phyloP scores from a whole-genome alignment of 805 yeast species.

The Ogataea paradorogensis region DNA sequence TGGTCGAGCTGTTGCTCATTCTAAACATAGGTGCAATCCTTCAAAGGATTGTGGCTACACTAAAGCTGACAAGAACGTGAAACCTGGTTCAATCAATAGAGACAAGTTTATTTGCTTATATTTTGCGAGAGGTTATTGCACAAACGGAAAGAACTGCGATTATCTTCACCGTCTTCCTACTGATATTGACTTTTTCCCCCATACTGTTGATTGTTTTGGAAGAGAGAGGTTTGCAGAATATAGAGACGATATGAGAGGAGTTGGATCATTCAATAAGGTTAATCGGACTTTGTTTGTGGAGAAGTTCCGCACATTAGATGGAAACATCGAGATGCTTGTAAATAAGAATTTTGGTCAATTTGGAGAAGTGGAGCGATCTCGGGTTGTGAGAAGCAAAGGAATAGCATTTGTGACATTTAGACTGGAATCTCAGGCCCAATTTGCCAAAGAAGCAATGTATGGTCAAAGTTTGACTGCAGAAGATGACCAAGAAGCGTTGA shows the following conservation, averaged over 20 bases:
- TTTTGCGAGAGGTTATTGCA: conserved; percentile 88
- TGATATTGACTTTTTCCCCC: conserved; percentile 52
- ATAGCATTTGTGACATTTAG: conserved; percentile 78
- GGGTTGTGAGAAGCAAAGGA: conserved; percentile 57
- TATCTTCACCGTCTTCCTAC: conserved; percentile 77
- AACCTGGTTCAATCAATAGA: conserved; percentile 29
- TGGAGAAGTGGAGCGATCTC: conserved; percentile 70
- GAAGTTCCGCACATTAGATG: conserved; percentile 40
- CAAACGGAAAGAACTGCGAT: conserved; percentile 70
- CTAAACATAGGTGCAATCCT: conserved; percentile 61
- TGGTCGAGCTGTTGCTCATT: conserved; percentile 39
- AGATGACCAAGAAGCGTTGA: conserved; percentile 61
- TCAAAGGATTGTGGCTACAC: conserved; percentile 73
- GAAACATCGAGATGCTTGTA: conserved; percentile 36
- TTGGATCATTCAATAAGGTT: conserved; percentile 70
- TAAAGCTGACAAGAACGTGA: conserved; percentile 50
- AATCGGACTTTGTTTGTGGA: conserved; percentile 81
- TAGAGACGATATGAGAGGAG: conserved; percentile 92
- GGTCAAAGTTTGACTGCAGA: conserved; percentile 57
- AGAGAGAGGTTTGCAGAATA: conserved; percentile 79
- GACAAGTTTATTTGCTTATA: conserved; percentile 63
- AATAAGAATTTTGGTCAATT: conserved; percentile 63
- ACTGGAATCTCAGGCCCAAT: conserved; percentile 76
- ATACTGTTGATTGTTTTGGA: conserved; percentile 87
- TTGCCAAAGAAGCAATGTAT: conserved; percentile 93